phyloP scores from a whole-genome alignment of 2,329 filamentous ascomycete genomes.

The Geosmithia morbida region DNA sequence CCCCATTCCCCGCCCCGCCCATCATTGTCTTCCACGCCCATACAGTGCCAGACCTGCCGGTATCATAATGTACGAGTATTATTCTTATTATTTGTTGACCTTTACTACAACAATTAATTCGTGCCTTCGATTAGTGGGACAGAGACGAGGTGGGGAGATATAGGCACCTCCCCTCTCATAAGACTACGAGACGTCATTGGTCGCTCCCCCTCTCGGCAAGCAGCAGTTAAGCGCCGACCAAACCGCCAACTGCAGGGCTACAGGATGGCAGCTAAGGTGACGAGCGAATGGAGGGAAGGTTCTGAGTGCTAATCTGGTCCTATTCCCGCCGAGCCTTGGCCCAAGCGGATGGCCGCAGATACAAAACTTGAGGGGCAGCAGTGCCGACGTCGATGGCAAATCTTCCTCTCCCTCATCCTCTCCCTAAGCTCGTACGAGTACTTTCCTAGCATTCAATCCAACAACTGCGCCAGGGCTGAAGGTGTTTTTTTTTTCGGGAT shows the following conservation, averaged over 20 bases:
- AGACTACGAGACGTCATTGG: conserved; percentile 1
- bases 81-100: background rate
- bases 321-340: background rate
- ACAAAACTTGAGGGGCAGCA: background rate
- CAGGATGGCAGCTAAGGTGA: background rate
- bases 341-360: background rate
- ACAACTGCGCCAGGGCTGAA: too few species aligned
- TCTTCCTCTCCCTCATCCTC: background rate
- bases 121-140: background rate
- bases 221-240: conserved; percentile 5
- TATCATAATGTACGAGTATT: background rate
- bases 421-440: background rate
- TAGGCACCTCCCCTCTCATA: background rate
- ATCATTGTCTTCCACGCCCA: background rate
- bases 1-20: background rate
- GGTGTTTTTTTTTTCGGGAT: background rate
- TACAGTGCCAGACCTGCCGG: background rate
- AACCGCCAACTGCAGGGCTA: conserved; percentile 2
- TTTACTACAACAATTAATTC: background rate
- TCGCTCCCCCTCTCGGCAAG: conserved; percentile 3
- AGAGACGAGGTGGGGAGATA: background rate
- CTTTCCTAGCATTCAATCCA: background rate
- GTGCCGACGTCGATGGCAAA: background rate
- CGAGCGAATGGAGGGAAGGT: background rate
- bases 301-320: background rate